Evolutionary conservation across 1,284 basidiomycete genomes (phyloP), one percentile per base, ranked within the genome.

Genomic region (Singerocomus inundabilis): DNA sequence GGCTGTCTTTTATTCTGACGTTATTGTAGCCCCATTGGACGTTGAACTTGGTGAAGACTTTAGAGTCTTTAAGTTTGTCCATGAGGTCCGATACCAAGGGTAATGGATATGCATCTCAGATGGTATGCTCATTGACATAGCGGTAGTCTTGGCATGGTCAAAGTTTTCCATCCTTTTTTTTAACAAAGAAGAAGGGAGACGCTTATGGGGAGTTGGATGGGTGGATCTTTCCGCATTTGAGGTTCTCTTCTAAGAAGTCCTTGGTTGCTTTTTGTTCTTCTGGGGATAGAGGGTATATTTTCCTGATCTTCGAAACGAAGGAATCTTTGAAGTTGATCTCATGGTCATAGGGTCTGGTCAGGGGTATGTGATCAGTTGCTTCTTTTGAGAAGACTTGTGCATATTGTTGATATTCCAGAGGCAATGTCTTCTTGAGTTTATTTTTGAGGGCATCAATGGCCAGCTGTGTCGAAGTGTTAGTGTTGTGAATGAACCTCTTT

Each of bases 71-170:
- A 0, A 72, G 48, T 6, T 58, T 59, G 39, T 68, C 50, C 0
- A 72, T 46, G 3, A 65, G 46, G 9, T 70, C 59, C 0, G 44
- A 31, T 6, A 70, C 70, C 0, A 70, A 56, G 0, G 70, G 71
- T 0, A 73, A 39, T 0, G 47, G 51, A 1, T 49, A 53, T 0
- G 26, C 28, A 11, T 49, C 26, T 1, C 4, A 7, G 8, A 25
- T 11, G 3, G 37, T 49, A 1, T 40, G 37, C 30, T 39, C 31
- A 15, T 49, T 49, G 5, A 49, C 15, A 8, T 49, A 44, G 0
- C 26, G 1, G 13, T 49, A 44, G 28, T 49, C 43, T 9, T 49
- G 37, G 1, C 26, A 44, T 0, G 48, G 43, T 0, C 11, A 2
- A 6, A 49, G 48, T 25, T 18, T 18, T 0, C 37, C 31, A 30